phyloP scores from a whole-genome alignment of 2,329 filamentous ascomycete genomes.

The Colletotrichum karsti region DNA sequence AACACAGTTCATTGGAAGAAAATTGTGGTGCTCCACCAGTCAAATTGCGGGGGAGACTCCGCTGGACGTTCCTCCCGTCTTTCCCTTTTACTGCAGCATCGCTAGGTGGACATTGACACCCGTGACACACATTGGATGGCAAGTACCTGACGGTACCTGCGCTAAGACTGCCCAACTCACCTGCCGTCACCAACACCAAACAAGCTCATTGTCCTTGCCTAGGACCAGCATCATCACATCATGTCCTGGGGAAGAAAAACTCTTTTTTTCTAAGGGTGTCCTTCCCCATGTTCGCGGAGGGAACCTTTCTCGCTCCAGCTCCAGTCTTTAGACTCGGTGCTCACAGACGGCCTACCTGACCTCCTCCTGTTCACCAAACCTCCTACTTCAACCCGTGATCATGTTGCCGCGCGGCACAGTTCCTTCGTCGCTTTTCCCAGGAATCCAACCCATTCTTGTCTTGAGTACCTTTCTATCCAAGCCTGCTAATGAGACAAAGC shows the following conservation, averaged over 20 bases:
- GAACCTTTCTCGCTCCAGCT: not conserved
- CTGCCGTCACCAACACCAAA: not conserved
- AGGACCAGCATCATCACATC: not conserved
- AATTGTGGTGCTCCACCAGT: not conserved
- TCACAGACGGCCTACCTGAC: not conserved
- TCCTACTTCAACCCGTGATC: not conserved
- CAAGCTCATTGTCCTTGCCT: not conserved
- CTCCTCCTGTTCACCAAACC: not conserved
- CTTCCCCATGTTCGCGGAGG: too few species aligned
- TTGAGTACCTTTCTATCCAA: too few species aligned
- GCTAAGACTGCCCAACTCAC: not conserved
- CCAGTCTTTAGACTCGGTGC: conserved; percentile 12
- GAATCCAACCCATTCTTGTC: not conserved
- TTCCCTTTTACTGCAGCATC: too few species aligned
- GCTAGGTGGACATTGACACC: too few species aligned
- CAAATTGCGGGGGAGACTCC: conserved; percentile 25
- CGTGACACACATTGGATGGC: too few species aligned
- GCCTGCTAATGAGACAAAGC: too few species aligned
- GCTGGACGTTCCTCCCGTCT: not conserved
- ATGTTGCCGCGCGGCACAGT: conserved; percentile 7
- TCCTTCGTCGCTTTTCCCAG: not conserved
- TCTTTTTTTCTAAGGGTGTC: too few species aligned
- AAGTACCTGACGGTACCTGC: not conserved
- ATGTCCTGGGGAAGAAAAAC: too few species aligned
- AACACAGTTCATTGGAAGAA: not conserved